Evolutionary conservation across 2,329 filamentous ascomycete species (phyloP).

Genomic region (Scytalidium sp.): DNA sequence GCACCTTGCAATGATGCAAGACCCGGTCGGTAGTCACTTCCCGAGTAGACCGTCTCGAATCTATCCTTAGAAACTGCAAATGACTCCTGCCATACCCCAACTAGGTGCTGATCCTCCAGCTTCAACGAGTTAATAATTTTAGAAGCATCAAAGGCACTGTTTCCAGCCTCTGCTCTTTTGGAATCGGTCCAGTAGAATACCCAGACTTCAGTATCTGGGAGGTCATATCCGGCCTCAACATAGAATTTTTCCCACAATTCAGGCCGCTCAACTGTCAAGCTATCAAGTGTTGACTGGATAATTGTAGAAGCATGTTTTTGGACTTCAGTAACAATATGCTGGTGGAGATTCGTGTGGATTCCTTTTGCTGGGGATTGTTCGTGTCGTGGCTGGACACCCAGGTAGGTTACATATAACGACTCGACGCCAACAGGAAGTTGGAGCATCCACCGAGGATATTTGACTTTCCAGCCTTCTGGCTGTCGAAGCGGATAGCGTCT

Average conservation of each 20-base stretch:
- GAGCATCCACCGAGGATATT: background rate
- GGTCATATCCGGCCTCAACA: background rate
- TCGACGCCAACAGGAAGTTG: background rate
- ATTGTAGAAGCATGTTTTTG: background rate
- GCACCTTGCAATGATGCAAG: conserved; percentile 35
- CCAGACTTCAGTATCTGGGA: background rate
- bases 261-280: background rate
- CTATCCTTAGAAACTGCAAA: conserved; percentile 29
- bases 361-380: background rate
- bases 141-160: background rate
- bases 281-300: too few species aligned
- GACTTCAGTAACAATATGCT: background rate
- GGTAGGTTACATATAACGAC: background rate
- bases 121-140: background rate
- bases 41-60: conserved; percentile 47
- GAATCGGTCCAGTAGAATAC: background rate
- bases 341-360: background rate
- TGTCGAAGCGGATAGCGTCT: background rate
- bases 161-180: background rate
- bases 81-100: background rate
- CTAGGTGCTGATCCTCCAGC: too few species aligned
- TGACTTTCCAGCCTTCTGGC: background rate
- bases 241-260: background rate
- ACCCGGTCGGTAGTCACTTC: conserved; percentile 44
- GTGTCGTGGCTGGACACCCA: background rate